Percentiles rank a stretch among this genome's conserved stretches.
phyloP scores from a whole-genome alignment of 305 asterid genomes.

The Withania somnifera region DNA sequence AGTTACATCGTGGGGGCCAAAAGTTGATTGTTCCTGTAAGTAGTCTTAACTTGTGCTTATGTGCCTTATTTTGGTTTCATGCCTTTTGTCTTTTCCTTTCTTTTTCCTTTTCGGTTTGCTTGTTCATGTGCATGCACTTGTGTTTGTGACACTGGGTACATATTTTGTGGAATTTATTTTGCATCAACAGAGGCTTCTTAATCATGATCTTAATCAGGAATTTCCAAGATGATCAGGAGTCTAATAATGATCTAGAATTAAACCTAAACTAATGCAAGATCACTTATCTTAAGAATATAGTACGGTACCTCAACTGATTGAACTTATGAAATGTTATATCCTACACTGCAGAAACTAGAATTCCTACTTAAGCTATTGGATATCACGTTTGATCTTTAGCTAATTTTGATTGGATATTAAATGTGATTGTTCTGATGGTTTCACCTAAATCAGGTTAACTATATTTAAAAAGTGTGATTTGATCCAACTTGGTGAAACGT shows the following conservation, averaged over 20 bases:
- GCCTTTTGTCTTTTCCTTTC: background rate
- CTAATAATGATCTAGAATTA: background rate
- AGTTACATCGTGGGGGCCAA: constrained; percentile 84
- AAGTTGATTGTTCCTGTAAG: constrained; percentile 94
- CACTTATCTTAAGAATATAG: background rate
- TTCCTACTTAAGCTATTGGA: background rate
- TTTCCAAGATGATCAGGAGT: background rate
- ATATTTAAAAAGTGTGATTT: background rate
- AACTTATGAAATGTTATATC: background rate
- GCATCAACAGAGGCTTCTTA: background rate
- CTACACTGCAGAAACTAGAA: background rate
- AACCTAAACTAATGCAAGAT: background rate
- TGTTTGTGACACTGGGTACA: background rate
- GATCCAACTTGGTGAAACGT: background rate
- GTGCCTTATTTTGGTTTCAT: background rate
- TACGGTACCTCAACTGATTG: background rate
- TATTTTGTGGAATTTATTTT: background rate
- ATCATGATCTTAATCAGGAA: background rate
- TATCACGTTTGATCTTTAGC: background rate
- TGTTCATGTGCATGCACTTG: background rate
- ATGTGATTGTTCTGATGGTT: background rate
- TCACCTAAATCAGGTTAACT: background rate
- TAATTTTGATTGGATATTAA: background rate
- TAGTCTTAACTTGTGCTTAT: constrained; percentile 14
- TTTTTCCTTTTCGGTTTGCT: background rate